Percentiles rank a stretch among this genome's conserved stretches.
Conservation (phyloP, 352 stramenopile genomes). For the Thalassiosira mediterranea region DNA sequence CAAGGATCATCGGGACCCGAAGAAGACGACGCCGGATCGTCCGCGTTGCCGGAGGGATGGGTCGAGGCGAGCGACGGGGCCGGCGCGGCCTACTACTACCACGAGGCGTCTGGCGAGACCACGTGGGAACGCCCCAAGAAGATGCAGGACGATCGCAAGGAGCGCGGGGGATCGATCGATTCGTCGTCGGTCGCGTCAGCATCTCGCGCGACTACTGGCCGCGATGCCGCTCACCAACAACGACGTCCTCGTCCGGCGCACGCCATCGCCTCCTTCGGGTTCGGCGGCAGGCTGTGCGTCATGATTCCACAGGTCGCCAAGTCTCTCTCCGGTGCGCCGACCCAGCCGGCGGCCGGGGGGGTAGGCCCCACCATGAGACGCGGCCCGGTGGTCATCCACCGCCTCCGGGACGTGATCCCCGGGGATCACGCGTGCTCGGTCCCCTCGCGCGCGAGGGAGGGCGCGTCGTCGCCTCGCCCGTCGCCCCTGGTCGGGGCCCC, state of each 20-base stretch:
- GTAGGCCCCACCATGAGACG: conserved; percentile 28
- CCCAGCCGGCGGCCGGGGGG: background rate
- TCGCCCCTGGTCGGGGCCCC: conserved; percentile 28
- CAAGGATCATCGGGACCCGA: background rate
- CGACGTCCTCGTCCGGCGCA: conserved; percentile 46
- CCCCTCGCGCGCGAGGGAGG: conserved; percentile 33
- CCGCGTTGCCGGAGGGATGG: conserved; percentile 54
- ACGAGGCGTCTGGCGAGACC: conserved; percentile 90
- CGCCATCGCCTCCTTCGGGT: conserved; percentile 72
- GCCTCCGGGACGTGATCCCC: conserved; percentile 45
- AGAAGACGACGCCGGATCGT: background rate
- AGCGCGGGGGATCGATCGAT: background rate
- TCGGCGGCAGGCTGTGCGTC: conserved; percentile 72
- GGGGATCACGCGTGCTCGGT: conserved; percentile 50
- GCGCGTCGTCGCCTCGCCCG: background rate
- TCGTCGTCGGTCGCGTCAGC: background rate
- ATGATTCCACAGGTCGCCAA: conserved; percentile 56
- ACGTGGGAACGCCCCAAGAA: conserved; percentile 90
- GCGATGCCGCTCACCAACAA: background rate
- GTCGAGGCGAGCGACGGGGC: conserved; percentile 55
- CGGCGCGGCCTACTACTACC: conserved; percentile 92
- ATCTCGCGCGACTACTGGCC: background rate
- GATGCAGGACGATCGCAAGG: conserved; percentile 7
- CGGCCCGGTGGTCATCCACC: conserved; percentile 57
- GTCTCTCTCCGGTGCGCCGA: conserved; percentile 32